These are phyloP conservation scores for Aspergillus nidulans DNA, from an alignment of 495 filamentous ascomycete genomes.

Conservation along the genomic window DNA sequence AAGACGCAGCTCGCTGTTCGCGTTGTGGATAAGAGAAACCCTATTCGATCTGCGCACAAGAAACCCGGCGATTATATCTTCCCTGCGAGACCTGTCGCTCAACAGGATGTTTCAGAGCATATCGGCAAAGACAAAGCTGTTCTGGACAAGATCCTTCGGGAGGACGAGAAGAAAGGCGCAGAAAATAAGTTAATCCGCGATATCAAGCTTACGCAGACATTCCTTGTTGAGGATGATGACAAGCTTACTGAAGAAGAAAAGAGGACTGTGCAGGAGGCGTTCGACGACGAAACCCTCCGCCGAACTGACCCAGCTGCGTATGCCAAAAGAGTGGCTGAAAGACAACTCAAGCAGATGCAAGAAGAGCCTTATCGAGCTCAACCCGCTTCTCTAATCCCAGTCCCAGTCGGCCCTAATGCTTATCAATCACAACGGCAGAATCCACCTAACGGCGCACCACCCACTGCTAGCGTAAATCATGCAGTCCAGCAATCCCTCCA, in stretches of 20 bases:
- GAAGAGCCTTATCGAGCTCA: neutral
- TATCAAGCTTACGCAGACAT: slow-evolving; percentile 55
- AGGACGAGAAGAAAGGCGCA: slow-evolving; percentile 13
- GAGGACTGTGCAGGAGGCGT: slow-evolving; percentile 39
- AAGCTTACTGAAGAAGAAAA: slow-evolving; percentile 53
- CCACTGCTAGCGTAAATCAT: neutral
- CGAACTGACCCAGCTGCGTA: slow-evolving; percentile 42
- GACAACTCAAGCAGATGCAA: slow-evolving; percentile 7
- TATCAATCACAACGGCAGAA: neutral
- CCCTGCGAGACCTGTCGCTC: slow-evolving; percentile 47
- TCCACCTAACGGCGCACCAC: slow-evolving; percentile 16
- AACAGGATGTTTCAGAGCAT: slow-evolving; percentile 49
- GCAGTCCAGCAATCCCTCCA: neutral
- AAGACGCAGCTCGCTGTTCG: slow-evolving; percentile 74
- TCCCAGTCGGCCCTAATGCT: neutral
- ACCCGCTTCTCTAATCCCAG: neutral
- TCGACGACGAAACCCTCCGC: slow-evolving; percentile 41
- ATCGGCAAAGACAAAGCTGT: slow-evolving; percentile 61
- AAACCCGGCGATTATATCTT: slow-evolving; percentile 52
- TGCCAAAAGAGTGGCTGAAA: slow-evolving; percentile 16
- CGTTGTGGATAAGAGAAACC: slow-evolving; percentile 80
- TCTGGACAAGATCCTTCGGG: slow-evolving; percentile 61
- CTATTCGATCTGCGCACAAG: slow-evolving; percentile 51
- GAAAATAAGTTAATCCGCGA: slow-evolving; percentile 40
- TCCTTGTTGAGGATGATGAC: slow-evolving; percentile 53